Evolutionary conservation across 2,329 filamentous ascomycete genomes (phyloP).

Genomic region (Pseudogymnoascus sp.): DNA sequence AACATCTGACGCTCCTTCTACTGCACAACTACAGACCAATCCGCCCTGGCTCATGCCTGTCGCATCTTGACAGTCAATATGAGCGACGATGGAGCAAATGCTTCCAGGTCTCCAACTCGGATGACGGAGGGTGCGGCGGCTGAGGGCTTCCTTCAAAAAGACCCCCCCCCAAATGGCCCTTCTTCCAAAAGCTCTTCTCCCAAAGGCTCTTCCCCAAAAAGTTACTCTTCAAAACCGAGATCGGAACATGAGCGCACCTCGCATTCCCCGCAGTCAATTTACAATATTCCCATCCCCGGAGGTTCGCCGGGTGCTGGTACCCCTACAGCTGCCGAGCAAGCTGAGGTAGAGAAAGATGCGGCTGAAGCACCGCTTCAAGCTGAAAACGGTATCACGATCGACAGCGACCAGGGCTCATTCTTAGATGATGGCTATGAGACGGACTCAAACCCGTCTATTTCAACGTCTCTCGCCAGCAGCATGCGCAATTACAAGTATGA

Average conservation of each 20-base stretch:
- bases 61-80: neutral
- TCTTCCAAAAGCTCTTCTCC: neutral
- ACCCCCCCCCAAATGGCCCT: neutral
- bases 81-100: neutral
- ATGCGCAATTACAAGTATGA: slow-evolving; percentile 46
- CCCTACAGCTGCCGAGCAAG: neutral
- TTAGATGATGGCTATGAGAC: slow-evolving; percentile 27
- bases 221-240: neutral
- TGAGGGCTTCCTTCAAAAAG: neutral
- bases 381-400: slow-evolving; percentile 24
- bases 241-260: neutral
- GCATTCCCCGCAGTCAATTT: neutral
- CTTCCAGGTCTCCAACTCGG: neutral
- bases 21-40: neutral
- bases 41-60: neutral
- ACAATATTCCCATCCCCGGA: neutral
- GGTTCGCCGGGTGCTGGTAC: neutral
- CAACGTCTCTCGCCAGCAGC: slow-evolving; percentile 25
- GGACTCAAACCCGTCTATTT: slow-evolving; percentile 20
- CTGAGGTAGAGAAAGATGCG: slow-evolving; percentile 13
- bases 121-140: neutral
- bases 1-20: slow-evolving; percentile 1
- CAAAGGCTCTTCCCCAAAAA: neutral
- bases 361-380: slow-evolving; percentile 24
- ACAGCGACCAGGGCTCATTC: slow-evolving; percentile 14